phyloP scores from a whole-genome alignment of 352 stramenopile species.

The Phytophthora podocarpi region DNA sequence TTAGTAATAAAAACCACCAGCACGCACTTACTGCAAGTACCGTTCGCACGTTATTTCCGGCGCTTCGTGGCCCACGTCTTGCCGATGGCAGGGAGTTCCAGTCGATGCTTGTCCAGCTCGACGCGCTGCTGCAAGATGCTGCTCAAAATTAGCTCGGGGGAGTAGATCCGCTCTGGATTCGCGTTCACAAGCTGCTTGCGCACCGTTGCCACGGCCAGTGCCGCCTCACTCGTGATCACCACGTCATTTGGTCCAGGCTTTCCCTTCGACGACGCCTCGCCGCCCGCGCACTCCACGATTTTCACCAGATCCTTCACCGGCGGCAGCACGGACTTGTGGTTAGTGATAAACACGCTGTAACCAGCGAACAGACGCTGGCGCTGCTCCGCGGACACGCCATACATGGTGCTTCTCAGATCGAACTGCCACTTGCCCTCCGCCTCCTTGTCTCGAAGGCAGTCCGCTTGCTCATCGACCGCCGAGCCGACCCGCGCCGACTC shows the following conservation, averaged over 20 bases:
- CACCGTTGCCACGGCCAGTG: constrained; percentile 36
- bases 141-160: constrained; percentile 51
- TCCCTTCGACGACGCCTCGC: constrained; percentile 37
- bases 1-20: constrained; percentile 21
- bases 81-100: constrained; percentile 25
- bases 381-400: constrained; percentile 27
- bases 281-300: constrained; percentile 58
- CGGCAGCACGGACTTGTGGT: constrained; percentile 59
- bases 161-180: constrained; percentile 43
- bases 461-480: constrained; percentile 39
- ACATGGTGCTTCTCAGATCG: constrained; percentile 53
- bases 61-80: constrained; percentile 31
- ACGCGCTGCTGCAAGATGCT: constrained; percentile 50
- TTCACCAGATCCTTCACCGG: constrained; percentile 52
- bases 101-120: constrained; percentile 36
- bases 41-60: constrained; percentile 24
- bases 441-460: constrained; percentile 45
- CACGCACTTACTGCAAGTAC: neutral
- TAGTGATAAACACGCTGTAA: constrained; percentile 50
- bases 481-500: constrained; percentile 39
- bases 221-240: constrained; percentile 51
- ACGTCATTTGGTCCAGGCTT: constrained; percentile 37
- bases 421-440: constrained; percentile 62
- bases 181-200: constrained; percentile 40
- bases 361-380: constrained; percentile 39